Base-by-base conservation (phyloP, 2,329 filamentous ascomycete genomes). In the Venturia carpophila region DNA sequence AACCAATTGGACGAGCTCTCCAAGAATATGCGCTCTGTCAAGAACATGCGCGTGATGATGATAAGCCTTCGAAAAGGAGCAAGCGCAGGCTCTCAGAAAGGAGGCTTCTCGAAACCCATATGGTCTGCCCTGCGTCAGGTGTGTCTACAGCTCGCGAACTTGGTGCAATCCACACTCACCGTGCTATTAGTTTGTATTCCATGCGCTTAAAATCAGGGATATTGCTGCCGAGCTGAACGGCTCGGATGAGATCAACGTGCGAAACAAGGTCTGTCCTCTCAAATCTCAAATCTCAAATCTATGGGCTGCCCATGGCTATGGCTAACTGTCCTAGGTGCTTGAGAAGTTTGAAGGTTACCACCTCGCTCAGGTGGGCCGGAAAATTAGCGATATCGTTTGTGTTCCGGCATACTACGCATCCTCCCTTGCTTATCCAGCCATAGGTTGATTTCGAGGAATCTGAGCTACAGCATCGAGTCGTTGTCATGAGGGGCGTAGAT, bases 361-460 rank as follows among this genome's bases (percentile, higher is more conserved):
- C 6, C 76, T 96, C 3, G 82, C 86, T 39, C 79, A 82, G 49
- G 79, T 96, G 43, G 91, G 91, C 5, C 82, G 85, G 64, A 79
- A 86, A 66, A 89, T 97, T 63, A 84, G 84, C 52, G 83, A 87
- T 64, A 88, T 87, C 17, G 82, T 84, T 68, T 66, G 73, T 45
- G 27, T 30, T 24, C 4, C 49, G 17, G 5, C 9, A n/a, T 17
- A n/a, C 27, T 9, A 27, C 7, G 15, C 17, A 5, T 55, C 49
- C 43, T 17, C 42, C 6, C 17, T 19, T 34, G 58, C 60, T 70
- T 15, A 69, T 37, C 27, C 13, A 60, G 2, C 11, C 19, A 34
- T 13, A 82, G 80, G 83, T 96, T 61, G 91, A 97, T 72, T 92
- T 97, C 69, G 84, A 92, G 41, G 82, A 85, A 66, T 93, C 91